Conservation (phyloP, 345 rosid genomes). For the Arabis alpina region DNA sequence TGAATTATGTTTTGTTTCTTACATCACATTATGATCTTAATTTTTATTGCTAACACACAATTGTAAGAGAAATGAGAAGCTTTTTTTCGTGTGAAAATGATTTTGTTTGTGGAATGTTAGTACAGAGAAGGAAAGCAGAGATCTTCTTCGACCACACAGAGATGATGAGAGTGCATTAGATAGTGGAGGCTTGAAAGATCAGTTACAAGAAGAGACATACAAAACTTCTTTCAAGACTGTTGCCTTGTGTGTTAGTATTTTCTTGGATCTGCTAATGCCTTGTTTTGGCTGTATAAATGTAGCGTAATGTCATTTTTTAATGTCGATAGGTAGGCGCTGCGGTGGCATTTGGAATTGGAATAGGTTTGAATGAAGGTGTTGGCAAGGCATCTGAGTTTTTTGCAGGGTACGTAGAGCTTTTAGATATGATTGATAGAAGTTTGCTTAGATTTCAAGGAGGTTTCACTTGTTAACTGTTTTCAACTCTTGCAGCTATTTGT, state of each 20-base stretch:
- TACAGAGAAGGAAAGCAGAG: constrained; percentile 55
- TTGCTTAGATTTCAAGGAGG: background rate
- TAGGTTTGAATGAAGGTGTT: constrained; percentile 76
- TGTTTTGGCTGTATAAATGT: constrained; percentile 31
- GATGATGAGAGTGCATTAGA: constrained; percentile 41
- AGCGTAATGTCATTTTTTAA: constrained; percentile 13
- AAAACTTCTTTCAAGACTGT: constrained; percentile 70
- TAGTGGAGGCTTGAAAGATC: constrained; percentile 31
- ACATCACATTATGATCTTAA: constrained; percentile 4
- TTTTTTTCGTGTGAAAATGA: constrained; percentile 31
- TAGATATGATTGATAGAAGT: background rate
- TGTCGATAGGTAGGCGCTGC: constrained; percentile 66
- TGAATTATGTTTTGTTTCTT: constrained; percentile 19
- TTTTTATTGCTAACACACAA: background rate
- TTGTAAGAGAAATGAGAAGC: background rate
- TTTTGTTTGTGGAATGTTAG: constrained; percentile 37
- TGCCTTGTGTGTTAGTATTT: constrained; percentile 76
- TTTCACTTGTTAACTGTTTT: background rate
- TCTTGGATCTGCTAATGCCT: constrained; percentile 14
- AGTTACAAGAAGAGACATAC: constrained; percentile 34
- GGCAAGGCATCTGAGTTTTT: constrained; percentile 91
- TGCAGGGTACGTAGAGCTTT: constrained; percentile 64
- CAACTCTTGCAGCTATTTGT: constrained; percentile 68
- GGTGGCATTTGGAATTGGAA: constrained; percentile 78
- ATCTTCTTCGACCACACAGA: constrained; percentile 44